Percentiles rank a stretch among this genome's conserved stretches.
phyloP scores from a whole-genome alignment of 345 rosid species.

The Orychophragmus violaceus region DNA sequence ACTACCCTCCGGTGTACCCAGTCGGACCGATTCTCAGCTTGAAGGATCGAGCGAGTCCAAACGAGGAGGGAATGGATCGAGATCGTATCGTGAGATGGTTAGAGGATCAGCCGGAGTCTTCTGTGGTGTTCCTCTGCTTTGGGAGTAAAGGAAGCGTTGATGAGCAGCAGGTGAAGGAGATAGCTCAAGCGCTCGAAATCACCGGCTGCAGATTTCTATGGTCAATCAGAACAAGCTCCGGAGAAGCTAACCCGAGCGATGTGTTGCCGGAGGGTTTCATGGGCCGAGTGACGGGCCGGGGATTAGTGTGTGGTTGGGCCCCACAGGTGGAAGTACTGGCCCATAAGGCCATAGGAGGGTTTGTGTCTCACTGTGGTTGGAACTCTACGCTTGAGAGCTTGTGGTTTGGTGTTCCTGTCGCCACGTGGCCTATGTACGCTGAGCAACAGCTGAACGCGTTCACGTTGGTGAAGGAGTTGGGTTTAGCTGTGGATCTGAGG shows the following conservation, averaged over 20 bases:
- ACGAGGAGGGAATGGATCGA: slow-evolving; percentile 20
- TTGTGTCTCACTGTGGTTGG: slow-evolving; percentile 61
- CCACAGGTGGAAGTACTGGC: slow-evolving; percentile 38
- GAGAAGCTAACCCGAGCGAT: neutral
- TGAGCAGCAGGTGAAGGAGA: slow-evolving; percentile 35
- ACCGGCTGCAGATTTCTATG: slow-evolving; percentile 34
- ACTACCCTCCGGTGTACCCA: slow-evolving; percentile 17
- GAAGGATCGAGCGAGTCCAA: slow-evolving; percentile 20
- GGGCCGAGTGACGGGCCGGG: slow-evolving; percentile 21
- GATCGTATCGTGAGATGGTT: slow-evolving; percentile 40
- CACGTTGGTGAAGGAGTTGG: slow-evolving; percentile 38
- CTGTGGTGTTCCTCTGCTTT: slow-evolving; percentile 48
- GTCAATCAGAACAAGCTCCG: slow-evolving; percentile 9
- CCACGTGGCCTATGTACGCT: slow-evolving; percentile 46
- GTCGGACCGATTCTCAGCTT: slow-evolving; percentile 41
- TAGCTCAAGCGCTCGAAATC: slow-evolving; percentile 37
- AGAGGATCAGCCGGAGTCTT: slow-evolving; percentile 39
- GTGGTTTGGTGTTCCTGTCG: slow-evolving; percentile 42
- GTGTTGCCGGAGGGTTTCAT: slow-evolving; percentile 37
- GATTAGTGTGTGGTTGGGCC: slow-evolving; percentile 40
- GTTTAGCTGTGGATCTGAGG: slow-evolving; percentile 28
- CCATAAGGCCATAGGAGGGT: slow-evolving; percentile 39
- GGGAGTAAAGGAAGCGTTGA: slow-evolving; percentile 41
- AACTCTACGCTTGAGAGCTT: slow-evolving; percentile 49
- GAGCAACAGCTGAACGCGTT: slow-evolving; percentile 54